Base-by-base conservation (phyloP, 2,329 filamentous ascomycete genomes). In the Paraphoma sp. region DNA sequence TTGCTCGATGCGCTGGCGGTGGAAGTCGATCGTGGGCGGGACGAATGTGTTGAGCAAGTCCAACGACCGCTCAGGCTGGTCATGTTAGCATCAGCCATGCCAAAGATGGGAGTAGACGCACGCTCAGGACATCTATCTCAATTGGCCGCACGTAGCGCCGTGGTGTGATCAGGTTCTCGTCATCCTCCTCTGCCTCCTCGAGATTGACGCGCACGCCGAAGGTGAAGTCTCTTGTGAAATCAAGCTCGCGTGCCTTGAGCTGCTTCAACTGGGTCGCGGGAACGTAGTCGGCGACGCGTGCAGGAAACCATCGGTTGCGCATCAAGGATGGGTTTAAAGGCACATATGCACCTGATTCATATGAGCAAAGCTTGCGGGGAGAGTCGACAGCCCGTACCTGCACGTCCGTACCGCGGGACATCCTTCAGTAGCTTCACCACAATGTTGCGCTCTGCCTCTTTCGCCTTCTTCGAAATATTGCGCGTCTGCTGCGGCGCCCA, bases 261-360 rank as follows among this genome's bases (percentile, higher is more conserved):
- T 79, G 71, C 66, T 80, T 78, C 45, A 81, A 56, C 58, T 83
- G 79, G 40, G 71, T 67, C 36, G 69, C 62, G 45, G 82, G 79
- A 18, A 85, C 75, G 71, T 87, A 86, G 67, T 82, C 78, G 59
- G 84, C 84, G 59, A 81, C 74, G 55, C 78, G 74, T 43, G 70
- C 70, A 3, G 83, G 84, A 62, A 82, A 85, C 80, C 80, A 85
- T 51, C 74, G 71, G 67, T 85, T 85, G 60, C 84, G 79, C 83
- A 87, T 86, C 38, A 78, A 74, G 18, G 84, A 81, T 14, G 76
- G 71, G n/a, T 80, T 71, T 42, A 86, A 76, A 31, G 83, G 81
- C 17, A 86, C 75, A 56, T 85, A 80, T 16, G 81, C 71, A 58
- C 84, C 84, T 86, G 14, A 59, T 36, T 7, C n/a, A 18, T 38